A percentile compares a stretch with the other conserved stretches of the same genome.
Conservation (phyloP, 2,329 filamentous ascomycete species). For the Colletotrichum scovillei region DNA sequence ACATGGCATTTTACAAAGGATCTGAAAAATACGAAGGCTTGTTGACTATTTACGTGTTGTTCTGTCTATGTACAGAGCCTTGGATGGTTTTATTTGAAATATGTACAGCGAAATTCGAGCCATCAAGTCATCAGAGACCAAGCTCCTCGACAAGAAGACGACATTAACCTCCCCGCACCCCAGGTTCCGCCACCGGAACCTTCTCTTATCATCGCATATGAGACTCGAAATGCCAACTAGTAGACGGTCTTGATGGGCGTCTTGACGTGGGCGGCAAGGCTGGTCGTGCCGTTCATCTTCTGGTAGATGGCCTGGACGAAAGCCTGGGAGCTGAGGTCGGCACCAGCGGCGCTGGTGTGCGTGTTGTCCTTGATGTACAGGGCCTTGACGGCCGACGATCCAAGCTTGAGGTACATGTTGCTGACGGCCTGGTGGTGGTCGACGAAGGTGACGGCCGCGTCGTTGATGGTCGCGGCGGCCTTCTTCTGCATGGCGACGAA, state of each 20-base stretch:
- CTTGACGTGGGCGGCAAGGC: conserved; percentile 41
- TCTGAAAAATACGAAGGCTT: neutral
- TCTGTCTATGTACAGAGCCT: neutral
- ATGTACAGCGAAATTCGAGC: neutral
- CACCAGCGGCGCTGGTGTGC: conserved; percentile 67
- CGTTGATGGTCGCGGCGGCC: conserved; percentile 42
- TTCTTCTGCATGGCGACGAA: conserved; percentile 65
- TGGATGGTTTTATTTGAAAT: neutral
- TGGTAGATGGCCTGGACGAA: conserved; percentile 53
- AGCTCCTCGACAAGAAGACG: neutral
- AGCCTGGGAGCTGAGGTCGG: conserved; percentile 64
- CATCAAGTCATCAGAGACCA: neutral
- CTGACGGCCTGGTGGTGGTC: conserved; percentile 69
- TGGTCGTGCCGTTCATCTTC: conserved; percentile 44
- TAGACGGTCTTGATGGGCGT: conserved; percentile 33
- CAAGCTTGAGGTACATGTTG: conserved; percentile 62
- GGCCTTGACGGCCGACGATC: conserved; percentile 59
- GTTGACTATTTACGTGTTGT: neutral
- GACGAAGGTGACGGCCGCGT: conserved; percentile 61
- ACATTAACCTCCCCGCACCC: neutral
- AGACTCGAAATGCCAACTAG: neutral
- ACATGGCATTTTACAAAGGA: neutral
- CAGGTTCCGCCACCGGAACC: neutral
- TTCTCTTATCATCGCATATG: too few relatives aligned
- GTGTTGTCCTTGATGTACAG: conserved; percentile 72